Conservation (phyloP, 139 green algal genomes). For the Chlamydomonas sp. region DNA sequence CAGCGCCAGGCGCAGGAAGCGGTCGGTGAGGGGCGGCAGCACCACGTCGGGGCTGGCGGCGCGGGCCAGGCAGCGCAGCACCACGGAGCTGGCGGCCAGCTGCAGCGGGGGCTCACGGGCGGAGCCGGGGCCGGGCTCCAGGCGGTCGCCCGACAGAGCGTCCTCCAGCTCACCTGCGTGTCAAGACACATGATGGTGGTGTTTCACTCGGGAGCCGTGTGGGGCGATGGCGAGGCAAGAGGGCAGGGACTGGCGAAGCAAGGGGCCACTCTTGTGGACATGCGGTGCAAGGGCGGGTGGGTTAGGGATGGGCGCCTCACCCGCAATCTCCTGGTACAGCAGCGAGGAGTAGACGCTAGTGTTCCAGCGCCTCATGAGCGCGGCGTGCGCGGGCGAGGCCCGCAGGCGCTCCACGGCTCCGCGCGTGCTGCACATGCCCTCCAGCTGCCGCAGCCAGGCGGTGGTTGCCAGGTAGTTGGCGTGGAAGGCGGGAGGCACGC, state of each 20-base stretch:
- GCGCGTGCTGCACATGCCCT: constrained; percentile 57
- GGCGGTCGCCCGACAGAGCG: constrained; percentile 28
- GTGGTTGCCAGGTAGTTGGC: constrained; percentile 78
- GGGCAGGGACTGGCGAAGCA: not conserved
- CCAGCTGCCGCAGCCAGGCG: constrained; percentile 48
- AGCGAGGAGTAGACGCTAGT: constrained; percentile 93
- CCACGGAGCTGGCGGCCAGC: constrained; percentile 47
- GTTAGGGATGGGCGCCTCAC: not conserved
- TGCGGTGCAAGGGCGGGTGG: not conserved
- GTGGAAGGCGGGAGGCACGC: constrained; percentile 86
- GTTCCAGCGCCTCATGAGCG: constrained; percentile 83
- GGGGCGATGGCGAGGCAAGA: not conserved
- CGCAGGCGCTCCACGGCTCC: constrained; percentile 72
- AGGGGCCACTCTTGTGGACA: too few relatives aligned
- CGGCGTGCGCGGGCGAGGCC: constrained; percentile 51
- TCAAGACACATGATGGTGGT: not conserved
- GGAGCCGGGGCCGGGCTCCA: constrained; percentile 19
- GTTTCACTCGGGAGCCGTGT: not conserved
- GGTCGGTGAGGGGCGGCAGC: constrained; percentile 81
- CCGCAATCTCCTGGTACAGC: constrained; percentile 73
- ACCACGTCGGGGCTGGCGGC: constrained; percentile 68
- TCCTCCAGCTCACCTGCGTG: constrained; percentile 52
- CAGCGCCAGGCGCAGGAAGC: constrained; percentile 81
- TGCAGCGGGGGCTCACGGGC: not conserved
- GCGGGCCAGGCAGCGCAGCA: constrained; percentile 55